These are phyloP conservation scores for Helicocarpus griseus DNA, from an alignment of 2,329 filamentous ascomycete genomes.

Conservation along the genomic window DNA sequence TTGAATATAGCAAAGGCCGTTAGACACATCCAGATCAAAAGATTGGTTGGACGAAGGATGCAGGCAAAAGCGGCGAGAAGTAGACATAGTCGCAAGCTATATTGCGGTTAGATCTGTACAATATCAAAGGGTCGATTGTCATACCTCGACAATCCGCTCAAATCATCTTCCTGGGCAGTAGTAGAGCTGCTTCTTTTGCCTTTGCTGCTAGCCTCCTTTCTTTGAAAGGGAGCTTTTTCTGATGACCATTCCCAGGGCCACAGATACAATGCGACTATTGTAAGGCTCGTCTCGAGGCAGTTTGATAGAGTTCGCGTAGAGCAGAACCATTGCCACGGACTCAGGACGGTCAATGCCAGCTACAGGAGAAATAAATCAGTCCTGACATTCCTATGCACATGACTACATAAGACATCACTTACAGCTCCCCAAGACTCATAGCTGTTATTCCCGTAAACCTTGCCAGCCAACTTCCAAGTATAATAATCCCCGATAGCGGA, in stretches of 20 bases:
- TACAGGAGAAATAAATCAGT: conserved; percentile 28
- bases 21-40: conserved; percentile 71
- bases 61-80: conserved; percentile 71
- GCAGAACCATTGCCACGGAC: conserved; percentile 95
- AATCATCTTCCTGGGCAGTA: neutral
- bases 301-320: conserved; percentile 92
- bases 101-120: conserved; percentile 7
- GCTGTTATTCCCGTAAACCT: conserved; percentile 58
- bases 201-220: conserved; percentile 5
- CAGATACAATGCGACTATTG: conserved; percentile 63
- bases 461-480: conserved; percentile 71
- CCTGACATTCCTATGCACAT: neutral
- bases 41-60: conserved; percentile 79
- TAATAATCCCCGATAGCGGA: conserved; percentile 75
- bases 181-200: neutral
- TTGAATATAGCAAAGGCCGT: conserved; percentile 44
- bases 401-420: conserved; percentile 26
- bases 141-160: conserved; percentile 18
- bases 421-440: conserved; percentile 61
- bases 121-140: neutral
- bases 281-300: conserved; percentile 82
- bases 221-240: neutral
- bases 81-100: conserved; percentile 55
- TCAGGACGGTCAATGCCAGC: conserved; percentile 62
- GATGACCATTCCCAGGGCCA: conserved; percentile 75